Evolutionary conservation across 257 asterid species (phyloP).

Genomic region (Salvia splendens): DNA sequence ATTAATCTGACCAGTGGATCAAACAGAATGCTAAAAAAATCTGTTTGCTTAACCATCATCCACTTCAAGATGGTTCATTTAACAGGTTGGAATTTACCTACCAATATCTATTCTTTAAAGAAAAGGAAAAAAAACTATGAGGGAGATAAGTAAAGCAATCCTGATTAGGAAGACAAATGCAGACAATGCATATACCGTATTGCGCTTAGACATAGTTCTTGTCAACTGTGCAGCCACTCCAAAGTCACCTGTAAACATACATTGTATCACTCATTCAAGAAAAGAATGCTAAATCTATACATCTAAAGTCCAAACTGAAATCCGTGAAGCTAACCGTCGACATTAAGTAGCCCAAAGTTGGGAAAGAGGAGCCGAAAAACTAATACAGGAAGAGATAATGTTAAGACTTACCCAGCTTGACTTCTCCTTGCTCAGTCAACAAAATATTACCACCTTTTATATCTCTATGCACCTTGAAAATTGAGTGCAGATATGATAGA

Average conservation of each 20-base stretch:
- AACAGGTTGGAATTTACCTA: slow-evolving; percentile 14
- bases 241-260: slow-evolving; percentile 79
- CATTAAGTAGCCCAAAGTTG: slow-evolving; percentile 25
- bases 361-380: slow-evolving; percentile 24
- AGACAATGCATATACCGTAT: slow-evolving; percentile 63
- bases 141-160: slow-evolving; percentile 11
- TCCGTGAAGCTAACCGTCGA: slow-evolving; percentile 13
- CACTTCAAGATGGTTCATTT: slow-evolving; percentile 1
- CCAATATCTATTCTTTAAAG: slow-evolving; percentile 15
- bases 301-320: slow-evolving; percentile 28
- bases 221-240: slow-evolving; percentile 99
- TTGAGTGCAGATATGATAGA: slow-evolving; percentile 88
- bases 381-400: slow-evolving; percentile 15
- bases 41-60: not conserved
- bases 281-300: slow-evolving; percentile 5
- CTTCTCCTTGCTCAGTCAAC: slow-evolving; percentile 97
- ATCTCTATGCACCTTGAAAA: slow-evolving; percentile 98
- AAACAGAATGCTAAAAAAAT: slow-evolving; percentile 8
- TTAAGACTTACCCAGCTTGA: slow-evolving; percentile 82
- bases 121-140: slow-evolving; percentile 18
- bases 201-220: slow-evolving; percentile 98
- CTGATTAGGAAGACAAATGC: slow-evolving; percentile 18
- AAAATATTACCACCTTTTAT: slow-evolving; percentile 97
- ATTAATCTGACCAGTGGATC: not conserved
- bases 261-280: not conserved